phyloP scores from a whole-genome alignment of 2,329 filamentous ascomycete species.

The Colletotrichum magnum region DNA sequence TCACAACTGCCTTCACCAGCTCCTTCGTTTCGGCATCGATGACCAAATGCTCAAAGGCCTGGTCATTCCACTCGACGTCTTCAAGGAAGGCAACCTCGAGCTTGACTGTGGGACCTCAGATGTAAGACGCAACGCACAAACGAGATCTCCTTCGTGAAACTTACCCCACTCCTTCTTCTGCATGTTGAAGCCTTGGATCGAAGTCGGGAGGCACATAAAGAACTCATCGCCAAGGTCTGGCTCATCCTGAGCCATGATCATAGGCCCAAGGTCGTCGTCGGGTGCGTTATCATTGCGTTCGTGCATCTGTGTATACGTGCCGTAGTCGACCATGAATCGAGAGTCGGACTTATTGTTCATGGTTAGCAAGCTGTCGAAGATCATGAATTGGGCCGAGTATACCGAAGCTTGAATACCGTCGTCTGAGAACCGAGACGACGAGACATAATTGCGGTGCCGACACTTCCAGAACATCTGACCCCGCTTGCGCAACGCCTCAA shows the following conservation, averaged over 20 bases:
- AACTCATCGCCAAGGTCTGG: neutral
- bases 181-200: constrained; percentile 5
- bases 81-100: neutral
- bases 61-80: constrained; percentile 34
- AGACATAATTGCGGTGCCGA: neutral
- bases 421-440: neutral
- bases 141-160: neutral
- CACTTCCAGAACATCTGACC: constrained; percentile 18
- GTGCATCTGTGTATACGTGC: constrained; percentile 7
- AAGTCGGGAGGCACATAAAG: neutral
- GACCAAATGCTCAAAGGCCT: constrained; percentile 42
- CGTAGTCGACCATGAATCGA: constrained; percentile 12
- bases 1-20: constrained; percentile 49
- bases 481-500: neutral
- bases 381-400: neutral
- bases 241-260: neutral
- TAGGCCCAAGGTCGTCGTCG: neutral
- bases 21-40: constrained; percentile 44
- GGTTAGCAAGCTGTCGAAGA: neutral
- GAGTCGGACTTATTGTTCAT: neutral
- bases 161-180: constrained; percentile 18
- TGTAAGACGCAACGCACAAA: neutral
- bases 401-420: constrained; percentile 1
- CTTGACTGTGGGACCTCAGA: neutral
- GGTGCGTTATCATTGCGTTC: neutral